A percentile compares a stretch with the other conserved stretches of the same genome.
These are phyloP conservation scores for Phaeophleospora eucalypticola DNA, from an alignment of 2,329 filamentous ascomycete species.

Conservation along the genomic window DNA sequence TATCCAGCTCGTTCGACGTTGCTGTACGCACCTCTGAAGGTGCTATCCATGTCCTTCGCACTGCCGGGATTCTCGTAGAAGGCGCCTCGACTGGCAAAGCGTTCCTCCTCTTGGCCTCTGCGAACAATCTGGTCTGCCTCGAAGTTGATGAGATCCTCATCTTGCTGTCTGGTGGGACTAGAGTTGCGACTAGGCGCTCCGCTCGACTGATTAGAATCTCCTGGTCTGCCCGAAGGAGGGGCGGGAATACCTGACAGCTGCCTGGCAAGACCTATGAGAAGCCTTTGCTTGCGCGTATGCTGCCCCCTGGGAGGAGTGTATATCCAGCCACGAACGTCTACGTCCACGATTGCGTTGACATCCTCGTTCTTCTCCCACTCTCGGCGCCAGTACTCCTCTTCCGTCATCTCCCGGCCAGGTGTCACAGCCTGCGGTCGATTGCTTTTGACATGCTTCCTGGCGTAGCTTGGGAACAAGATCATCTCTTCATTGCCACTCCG, in stretches of 20 bases:
- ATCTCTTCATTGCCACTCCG: slow-evolving; percentile 82
- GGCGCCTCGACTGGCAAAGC: slow-evolving; percentile 59
- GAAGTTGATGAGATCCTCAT: slow-evolving; percentile 64
- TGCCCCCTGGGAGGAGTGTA: slow-evolving; percentile 82
- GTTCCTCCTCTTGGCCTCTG: slow-evolving; percentile 65
- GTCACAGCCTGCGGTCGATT: slow-evolving; percentile 24
- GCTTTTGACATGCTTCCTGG: slow-evolving; percentile 62
- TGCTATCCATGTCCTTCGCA: slow-evolving; percentile 40
- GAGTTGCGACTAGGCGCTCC: slow-evolving; percentile 40
- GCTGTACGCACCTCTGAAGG: slow-evolving; percentile 30
- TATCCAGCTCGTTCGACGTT: slow-evolving; percentile 22
- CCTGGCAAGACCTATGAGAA: slow-evolving; percentile 80
- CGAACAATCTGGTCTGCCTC: slow-evolving; percentile 75
- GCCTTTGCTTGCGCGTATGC: slow-evolving; percentile 78
- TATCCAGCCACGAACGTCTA: slow-evolving; percentile 93
- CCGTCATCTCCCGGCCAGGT: slow-evolving; percentile 21
- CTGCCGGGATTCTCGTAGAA: slow-evolving; percentile 66
- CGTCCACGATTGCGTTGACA: slow-evolving; percentile 81
- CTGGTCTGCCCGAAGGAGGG: slow-evolving; percentile 44
- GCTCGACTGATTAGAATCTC: slow-evolving; percentile 39
- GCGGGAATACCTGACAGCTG: slow-evolving; percentile 82
- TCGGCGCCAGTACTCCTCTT: slow-evolving; percentile 64
- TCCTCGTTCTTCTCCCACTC: slow-evolving; percentile 79
- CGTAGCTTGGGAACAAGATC: slow-evolving; percentile 93
- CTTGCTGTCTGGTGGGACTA: slow-evolving; percentile 44